phyloP scores from a whole-genome alignment of 345 rosid species.

The Tarenaya hassleriana region DNA sequence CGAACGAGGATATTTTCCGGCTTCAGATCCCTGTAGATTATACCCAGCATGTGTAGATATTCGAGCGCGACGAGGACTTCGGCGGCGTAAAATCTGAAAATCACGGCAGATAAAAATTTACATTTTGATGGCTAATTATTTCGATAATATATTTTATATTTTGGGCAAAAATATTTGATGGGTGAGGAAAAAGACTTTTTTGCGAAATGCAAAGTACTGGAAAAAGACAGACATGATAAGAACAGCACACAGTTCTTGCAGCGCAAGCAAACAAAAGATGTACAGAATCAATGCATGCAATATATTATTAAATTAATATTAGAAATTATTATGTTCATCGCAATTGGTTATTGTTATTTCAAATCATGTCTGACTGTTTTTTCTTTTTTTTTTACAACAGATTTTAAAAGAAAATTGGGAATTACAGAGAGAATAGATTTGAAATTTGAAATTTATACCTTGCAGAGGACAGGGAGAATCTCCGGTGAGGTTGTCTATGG shows the following conservation, averaged over 20 bases:
- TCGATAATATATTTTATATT: too few relatives aligned
- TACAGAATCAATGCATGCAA: constrained; percentile 33
- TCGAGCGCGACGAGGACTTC: constrained; percentile 89
- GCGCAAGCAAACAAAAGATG: constrained; percentile 39
- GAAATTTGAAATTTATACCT: constrained; percentile 35
- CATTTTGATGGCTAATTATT: too few relatives aligned
- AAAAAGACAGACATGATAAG: constrained; percentile 41
- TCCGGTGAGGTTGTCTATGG: constrained; percentile 52
- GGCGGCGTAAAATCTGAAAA: constrained; percentile 89
- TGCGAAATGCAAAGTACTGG: constrained; percentile 22
- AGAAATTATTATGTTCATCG: not conserved
- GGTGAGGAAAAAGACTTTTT: too few relatives aligned
- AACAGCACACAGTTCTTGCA: constrained; percentile 28
- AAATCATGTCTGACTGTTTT: not conserved
- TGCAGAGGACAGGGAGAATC: constrained; percentile 65
- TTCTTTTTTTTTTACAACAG: not conserved
- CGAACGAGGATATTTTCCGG: constrained; percentile 87
- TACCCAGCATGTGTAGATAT: constrained; percentile 93
- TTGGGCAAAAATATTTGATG: too few relatives aligned
- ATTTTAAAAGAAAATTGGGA: not conserved
- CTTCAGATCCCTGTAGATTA: constrained; percentile 89
- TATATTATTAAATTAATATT: not conserved
- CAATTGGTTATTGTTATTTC: not conserved
- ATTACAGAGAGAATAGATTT: not conserved
- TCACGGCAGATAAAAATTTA: too few relatives aligned